phyloP scores from a whole-genome alignment of 495 filamentous ascomycete species.

The Lophium mytilinum region DNA sequence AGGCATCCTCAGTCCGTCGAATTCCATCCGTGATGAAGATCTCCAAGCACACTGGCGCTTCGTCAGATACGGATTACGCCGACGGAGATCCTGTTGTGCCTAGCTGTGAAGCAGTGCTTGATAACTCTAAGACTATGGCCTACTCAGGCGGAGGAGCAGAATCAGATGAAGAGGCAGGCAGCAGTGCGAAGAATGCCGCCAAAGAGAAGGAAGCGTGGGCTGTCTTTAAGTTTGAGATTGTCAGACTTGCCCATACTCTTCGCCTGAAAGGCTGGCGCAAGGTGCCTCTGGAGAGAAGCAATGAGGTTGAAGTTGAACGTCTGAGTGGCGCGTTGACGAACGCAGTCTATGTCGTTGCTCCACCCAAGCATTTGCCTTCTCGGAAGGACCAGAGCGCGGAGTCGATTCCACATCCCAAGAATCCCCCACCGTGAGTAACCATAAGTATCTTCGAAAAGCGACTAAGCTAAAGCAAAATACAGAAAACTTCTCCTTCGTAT shows the following conservation, averaged over 20 bases:
- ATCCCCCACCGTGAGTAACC: constrained; percentile 42
- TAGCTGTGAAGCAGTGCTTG: constrained; percentile 67
- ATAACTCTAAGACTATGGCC: constrained; percentile 79
- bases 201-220: constrained; percentile 69
- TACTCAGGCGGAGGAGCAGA: constrained; percentile 53
- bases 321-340: constrained; percentile 95
- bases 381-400: constrained; percentile 33
- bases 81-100: constrained; percentile 64
- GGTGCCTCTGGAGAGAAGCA: constrained; percentile 62
- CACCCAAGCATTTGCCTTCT: constrained; percentile 52
- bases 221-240: constrained; percentile 80
- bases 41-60: constrained; percentile 30
- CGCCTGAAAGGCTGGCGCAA: constrained; percentile 82
- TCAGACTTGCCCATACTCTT: constrained; percentile 82
- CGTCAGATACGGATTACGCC: constrained; percentile 73
- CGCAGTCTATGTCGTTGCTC: constrained; percentile 86
- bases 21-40: constrained; percentile 28
- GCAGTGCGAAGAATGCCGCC: constrained; percentile 23
- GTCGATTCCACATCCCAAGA: constrained; percentile 36
- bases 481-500: constrained; percentile 84
- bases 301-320: constrained; percentile 69
- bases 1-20: constrained; percentile 12
- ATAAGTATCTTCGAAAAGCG: background rate
- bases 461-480: constrained; percentile 7
- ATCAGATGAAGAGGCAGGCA: constrained; percentile 42